Conservation (phyloP, 176 grass and related monocot species). For the Aegilops longissima region DNA sequence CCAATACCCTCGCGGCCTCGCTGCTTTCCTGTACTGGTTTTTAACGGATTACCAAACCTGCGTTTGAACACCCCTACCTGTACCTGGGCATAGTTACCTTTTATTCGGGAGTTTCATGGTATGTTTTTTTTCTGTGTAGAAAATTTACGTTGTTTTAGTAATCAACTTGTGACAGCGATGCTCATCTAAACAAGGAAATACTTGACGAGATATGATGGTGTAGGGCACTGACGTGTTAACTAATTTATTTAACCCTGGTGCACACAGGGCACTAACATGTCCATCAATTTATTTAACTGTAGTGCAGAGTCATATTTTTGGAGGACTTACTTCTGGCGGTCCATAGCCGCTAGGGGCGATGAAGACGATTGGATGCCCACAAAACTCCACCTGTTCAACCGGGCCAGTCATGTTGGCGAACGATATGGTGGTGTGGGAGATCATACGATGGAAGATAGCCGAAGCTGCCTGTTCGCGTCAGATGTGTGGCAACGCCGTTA, state of each 20-base stretch:
- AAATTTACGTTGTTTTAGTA: background rate
- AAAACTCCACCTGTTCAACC: slow-evolving; percentile 64
- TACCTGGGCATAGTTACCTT: background rate
- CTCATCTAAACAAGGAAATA: background rate
- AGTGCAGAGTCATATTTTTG: no score
- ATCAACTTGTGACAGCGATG: background rate
- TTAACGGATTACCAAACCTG: background rate
- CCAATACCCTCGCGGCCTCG: background rate
- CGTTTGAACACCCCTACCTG: background rate
- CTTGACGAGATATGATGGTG: background rate
- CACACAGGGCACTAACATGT: slow-evolving; percentile 36
- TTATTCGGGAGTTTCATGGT: no score
- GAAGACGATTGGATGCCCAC: slow-evolving; percentile 65
- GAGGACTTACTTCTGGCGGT: no score
- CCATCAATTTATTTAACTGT: no score
- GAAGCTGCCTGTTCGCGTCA: slow-evolving; percentile 46
- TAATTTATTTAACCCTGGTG: background rate
- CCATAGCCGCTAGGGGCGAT: slow-evolving; percentile 76
- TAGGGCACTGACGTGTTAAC: background rate
- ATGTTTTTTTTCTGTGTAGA: background rate
- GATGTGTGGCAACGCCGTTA: slow-evolving; percentile 18
- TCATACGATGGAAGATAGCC: slow-evolving; percentile 46
- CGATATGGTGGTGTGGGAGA: slow-evolving; percentile 71
- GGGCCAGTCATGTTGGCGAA: slow-evolving; percentile 82
- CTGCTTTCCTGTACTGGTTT: background rate